Conservation (phyloP, 257 asterid genomes). For the Salvia splendens region DNA sequence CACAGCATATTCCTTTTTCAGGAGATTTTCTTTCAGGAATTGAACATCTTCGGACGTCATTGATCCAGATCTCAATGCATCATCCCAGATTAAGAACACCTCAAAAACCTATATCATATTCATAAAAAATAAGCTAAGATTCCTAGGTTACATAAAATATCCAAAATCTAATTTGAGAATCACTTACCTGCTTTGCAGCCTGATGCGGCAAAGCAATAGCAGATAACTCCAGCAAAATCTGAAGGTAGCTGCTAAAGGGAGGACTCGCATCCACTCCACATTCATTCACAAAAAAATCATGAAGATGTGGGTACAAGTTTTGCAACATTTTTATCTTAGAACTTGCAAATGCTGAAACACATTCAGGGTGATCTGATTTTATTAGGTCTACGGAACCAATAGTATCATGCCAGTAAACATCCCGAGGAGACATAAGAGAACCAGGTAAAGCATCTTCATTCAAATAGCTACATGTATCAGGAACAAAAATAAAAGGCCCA, state of each 20-base stretch:
- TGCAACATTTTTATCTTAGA: constrained; percentile 49
- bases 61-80: constrained; percentile 64
- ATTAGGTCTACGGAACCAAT: constrained; percentile 53
- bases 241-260: constrained; percentile 69
- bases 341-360: constrained; percentile 36
- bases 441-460: constrained; percentile 69
- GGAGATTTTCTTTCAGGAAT: constrained; percentile 60
- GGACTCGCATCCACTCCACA: constrained; percentile 82
- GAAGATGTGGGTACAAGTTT: constrained; percentile 70
- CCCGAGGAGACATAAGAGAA: constrained; percentile 62
- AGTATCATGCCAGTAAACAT: constrained; percentile 79
- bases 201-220: constrained; percentile 64
- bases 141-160: constrained; percentile 18
- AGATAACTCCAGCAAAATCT: constrained; percentile 70
- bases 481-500: constrained; percentile 86
- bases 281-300: constrained; percentile 79
- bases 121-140: constrained; percentile 18
- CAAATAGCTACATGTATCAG: constrained; percentile 46
- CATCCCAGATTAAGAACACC: constrained; percentile 74
- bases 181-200: constrained; percentile 72
- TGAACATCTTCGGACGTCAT: constrained; percentile 67
- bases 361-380: constrained; percentile 39
- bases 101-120: constrained; percentile 58
- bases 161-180: constrained; percentile 23
- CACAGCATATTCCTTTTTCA: constrained; percentile 57